A percentile compares a stretch with the other conserved stretches of the same genome.
phyloP scores from a whole-genome alignment of 371 early-diverging fungal species.

The Actinomortierella wolfii region DNA sequence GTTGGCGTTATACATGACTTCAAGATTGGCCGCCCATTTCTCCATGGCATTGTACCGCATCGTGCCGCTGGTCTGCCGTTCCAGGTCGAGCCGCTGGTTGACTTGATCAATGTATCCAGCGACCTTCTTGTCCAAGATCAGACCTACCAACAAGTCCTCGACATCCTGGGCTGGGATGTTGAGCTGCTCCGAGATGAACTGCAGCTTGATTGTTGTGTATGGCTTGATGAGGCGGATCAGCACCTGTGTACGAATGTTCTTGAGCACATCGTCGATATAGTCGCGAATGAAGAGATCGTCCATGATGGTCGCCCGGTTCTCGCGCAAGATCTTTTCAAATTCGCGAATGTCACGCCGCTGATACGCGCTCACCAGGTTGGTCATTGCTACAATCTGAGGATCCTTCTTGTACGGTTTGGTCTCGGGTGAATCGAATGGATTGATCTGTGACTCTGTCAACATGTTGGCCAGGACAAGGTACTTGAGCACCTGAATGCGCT shows the following conservation, averaged over 20 bases:
- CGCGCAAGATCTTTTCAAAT: slow-evolving; percentile 83
- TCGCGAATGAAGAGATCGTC: slow-evolving; percentile 87
- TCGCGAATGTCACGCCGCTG: slow-evolving; percentile 86
- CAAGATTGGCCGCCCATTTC: slow-evolving; percentile 74
- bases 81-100: slow-evolving; percentile 67
- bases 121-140: slow-evolving; percentile 88
- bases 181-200: slow-evolving; percentile 82
- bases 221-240: slow-evolving; percentile 85
- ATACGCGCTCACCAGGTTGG: slow-evolving; percentile 88
- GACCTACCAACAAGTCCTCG: slow-evolving; percentile 80
- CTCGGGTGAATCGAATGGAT: slow-evolving; percentile 96
- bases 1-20: slow-evolving; percentile 65
- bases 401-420: slow-evolving; percentile 95
- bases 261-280: slow-evolving; percentile 89
- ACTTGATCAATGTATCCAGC: slow-evolving; percentile 89
- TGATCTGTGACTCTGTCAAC: slow-evolving; percentile 92
- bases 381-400: slow-evolving; percentile 89
- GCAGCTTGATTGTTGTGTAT: slow-evolving; percentile 87
- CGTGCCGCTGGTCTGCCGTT: slow-evolving; percentile 71
- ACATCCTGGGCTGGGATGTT: slow-evolving; percentile 78
- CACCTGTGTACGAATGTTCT: slow-evolving; percentile 89
- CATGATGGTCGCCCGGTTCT: slow-evolving; percentile 78
- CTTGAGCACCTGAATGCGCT: slow-evolving; percentile 93
- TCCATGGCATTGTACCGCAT: slow-evolving; percentile 73
- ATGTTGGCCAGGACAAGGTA: slow-evolving; percentile 94